Conservation (phyloP, 2,329 filamentous ascomycete species). For the Neobulgaria alba region DNA sequence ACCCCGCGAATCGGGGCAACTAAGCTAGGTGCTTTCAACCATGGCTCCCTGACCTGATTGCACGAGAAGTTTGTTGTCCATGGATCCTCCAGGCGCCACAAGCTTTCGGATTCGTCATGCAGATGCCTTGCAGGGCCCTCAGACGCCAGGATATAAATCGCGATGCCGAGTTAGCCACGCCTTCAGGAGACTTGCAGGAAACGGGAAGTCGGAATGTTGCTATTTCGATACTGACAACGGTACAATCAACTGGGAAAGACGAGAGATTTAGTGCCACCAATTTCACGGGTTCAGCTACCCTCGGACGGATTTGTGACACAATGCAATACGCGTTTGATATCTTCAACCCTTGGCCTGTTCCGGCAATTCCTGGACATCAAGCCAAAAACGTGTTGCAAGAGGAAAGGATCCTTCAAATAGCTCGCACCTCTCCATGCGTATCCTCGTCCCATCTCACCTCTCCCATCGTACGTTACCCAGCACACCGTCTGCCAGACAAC, state of each 20-base stretch:
- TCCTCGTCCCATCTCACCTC: slow-evolving; percentile 1
- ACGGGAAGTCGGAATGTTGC: not conserved
- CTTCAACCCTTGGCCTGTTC: too few relatives aligned
- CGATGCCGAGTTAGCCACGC: not conserved
- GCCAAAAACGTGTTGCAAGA: not conserved
- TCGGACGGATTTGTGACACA: slow-evolving; percentile 12
- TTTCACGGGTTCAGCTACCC: too few relatives aligned
- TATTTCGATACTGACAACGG: not conserved
- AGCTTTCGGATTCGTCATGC: too few relatives aligned
- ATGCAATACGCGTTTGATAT: slow-evolving; percentile 7
- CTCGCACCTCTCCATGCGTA: slow-evolving; percentile 1
- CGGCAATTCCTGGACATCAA: not conserved
- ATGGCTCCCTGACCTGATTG: too few relatives aligned
- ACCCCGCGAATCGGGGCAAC: too few relatives aligned
- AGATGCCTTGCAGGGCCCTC: slow-evolving; percentile 1
- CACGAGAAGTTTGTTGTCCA: too few relatives aligned
- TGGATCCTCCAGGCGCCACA: too few relatives aligned
- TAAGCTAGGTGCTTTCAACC: too few relatives aligned
- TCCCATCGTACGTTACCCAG: slow-evolving; percentile 4
- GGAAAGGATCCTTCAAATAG: slow-evolving; percentile 8
- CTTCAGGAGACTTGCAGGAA: slow-evolving; percentile 1
- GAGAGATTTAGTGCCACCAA: too few relatives aligned
- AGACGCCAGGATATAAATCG: not conserved
- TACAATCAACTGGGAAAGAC: not conserved
- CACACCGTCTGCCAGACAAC: not conserved